Evolutionary conservation across 1,284 basidiomycete species (phyloP).

Genomic region (Boletus sp.): DNA sequence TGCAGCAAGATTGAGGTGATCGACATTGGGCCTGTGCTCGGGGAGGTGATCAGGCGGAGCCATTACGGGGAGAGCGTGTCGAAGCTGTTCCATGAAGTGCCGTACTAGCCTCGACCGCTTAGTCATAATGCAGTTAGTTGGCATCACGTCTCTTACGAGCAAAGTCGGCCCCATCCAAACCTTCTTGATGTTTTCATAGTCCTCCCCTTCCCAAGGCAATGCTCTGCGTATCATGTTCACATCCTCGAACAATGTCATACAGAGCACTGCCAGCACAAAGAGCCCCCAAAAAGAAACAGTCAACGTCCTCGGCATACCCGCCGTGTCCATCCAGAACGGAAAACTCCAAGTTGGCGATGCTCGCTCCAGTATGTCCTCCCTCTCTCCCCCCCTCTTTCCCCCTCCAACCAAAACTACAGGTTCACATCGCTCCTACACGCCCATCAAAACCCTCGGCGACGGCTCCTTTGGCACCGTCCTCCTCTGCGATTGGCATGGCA

Average conservation of each 20-base stretch:
- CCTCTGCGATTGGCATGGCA: constrained; percentile 99
- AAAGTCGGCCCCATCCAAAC: not conserved
- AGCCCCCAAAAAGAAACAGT: constrained; percentile 49
- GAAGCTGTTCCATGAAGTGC: constrained; percentile 81
- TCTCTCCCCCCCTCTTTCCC: constrained; percentile 10
- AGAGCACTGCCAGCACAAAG: constrained; percentile 27
- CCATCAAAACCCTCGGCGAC: constrained; percentile 90
- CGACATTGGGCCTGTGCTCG: constrained; percentile 92
- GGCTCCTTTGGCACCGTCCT: constrained; percentile 98
- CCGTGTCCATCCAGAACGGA: constrained; percentile 64
- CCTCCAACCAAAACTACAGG: constrained; percentile 31
- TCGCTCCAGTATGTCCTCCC: constrained; percentile 53
- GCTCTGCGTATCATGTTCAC: constrained; percentile 64
- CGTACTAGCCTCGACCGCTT: constrained; percentile 42
- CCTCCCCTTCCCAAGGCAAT: constrained; percentile 39
- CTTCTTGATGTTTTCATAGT: constrained; percentile 29
- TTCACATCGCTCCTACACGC: constrained; percentile 57
- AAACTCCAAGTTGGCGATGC: constrained; percentile 67
- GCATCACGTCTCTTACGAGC: not conserved
- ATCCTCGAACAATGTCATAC: constrained; percentile 50
- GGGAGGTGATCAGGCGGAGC: constrained; percentile 93
- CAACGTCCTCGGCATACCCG: constrained; percentile 64
- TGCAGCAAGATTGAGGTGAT: constrained; percentile 94
- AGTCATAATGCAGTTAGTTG: constrained; percentile 21
- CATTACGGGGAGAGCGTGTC: constrained; percentile 84